Percentiles rank a stretch among this genome's conserved stretches.
These are phyloP conservation scores for Colletotrichum brevisporum DNA, from an alignment of 2,329 filamentous ascomycete genomes.

Conservation along the genomic window DNA sequence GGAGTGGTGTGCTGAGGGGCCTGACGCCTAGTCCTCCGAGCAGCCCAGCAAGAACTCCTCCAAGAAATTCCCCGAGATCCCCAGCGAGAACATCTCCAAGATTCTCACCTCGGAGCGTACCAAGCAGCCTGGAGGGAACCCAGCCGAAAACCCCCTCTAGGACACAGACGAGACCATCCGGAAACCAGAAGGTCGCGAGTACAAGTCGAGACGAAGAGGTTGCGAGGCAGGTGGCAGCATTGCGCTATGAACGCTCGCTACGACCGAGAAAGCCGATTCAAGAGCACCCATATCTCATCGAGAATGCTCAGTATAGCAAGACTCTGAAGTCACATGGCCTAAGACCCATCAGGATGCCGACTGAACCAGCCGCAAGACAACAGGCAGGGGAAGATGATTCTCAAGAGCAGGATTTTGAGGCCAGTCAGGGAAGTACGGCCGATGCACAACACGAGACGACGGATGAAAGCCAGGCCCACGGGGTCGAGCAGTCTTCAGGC, in stretches of 20 bases:
- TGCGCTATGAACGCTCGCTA: constrained; percentile 63
- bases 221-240: constrained; percentile 46
- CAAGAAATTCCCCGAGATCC: neutral
- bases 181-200: neutral
- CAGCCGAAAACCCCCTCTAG: neutral
- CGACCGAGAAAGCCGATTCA: constrained; percentile 73
- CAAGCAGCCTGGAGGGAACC: neutral
- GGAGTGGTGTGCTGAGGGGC: constrained; percentile 1
- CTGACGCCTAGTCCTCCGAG: constrained; percentile 39
- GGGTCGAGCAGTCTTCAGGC: neutral
- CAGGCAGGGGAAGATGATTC: constrained; percentile 57
- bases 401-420: constrained; percentile 65
- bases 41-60: neutral
- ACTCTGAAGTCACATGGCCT: constrained; percentile 69
- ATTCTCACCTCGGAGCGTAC: neutral
- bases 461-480: constrained; percentile 53
- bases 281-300: constrained; percentile 71
- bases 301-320: constrained; percentile 68
- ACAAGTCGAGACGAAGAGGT: constrained; percentile 16
- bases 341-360: constrained; percentile 62
- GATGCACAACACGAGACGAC: constrained; percentile 47
- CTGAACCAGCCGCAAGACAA: constrained; percentile 47
- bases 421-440: constrained; percentile 60
- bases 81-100: neutral
- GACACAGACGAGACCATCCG: neutral